Conservation (phyloP, 176 grass and related monocot genomes). For the Carex littledalei region DNA sequence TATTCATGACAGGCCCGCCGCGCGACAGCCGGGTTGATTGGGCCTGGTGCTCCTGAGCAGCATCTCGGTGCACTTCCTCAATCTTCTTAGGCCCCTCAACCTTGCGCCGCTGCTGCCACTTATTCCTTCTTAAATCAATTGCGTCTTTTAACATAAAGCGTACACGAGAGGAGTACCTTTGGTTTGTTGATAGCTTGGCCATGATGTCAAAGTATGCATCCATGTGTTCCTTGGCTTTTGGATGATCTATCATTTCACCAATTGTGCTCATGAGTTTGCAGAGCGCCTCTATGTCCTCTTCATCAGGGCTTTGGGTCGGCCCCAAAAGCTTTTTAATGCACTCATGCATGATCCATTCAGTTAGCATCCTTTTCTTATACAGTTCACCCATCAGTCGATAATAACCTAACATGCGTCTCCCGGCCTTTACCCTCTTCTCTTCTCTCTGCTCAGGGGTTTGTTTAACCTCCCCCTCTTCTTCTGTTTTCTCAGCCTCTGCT, state of each 20-base stretch:
- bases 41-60: slow-evolving; percentile 84
- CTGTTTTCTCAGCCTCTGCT: slow-evolving; percentile 80
- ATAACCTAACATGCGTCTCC: slow-evolving; percentile 87
- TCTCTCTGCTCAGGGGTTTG: slow-evolving; percentile 85
- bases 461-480: slow-evolving; percentile 84
- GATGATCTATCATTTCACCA: slow-evolving; percentile 92
- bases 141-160: slow-evolving; percentile 84
- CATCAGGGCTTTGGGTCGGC: slow-evolving; percentile 48
- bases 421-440: slow-evolving; percentile 57
- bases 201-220: slow-evolving; percentile 83
- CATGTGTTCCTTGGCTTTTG: slow-evolving; percentile 86
- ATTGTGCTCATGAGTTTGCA: slow-evolving; percentile 99
- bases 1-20: slow-evolving; percentile 49
- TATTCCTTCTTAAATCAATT: slow-evolving; percentile 88
- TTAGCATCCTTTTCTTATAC: slow-evolving; percentile 94
- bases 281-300: slow-evolving; percentile 83
- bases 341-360: slow-evolving; percentile 94
- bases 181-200: slow-evolving; percentile 50
- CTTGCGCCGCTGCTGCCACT: slow-evolving; percentile 91
- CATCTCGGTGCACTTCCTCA: slow-evolving; percentile 89
- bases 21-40: slow-evolving; percentile 68
- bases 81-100: slow-evolving; percentile 99
- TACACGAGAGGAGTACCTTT: slow-evolving; percentile 73
- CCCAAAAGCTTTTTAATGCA: slow-evolving; percentile 87
- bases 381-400: slow-evolving; percentile 93